Evolutionary conservation across 2,329 filamentous ascomycete genomes (phyloP), one percentile per base, ranked within the genome.

Genomic region (Coniochaeta sp.): DNA sequence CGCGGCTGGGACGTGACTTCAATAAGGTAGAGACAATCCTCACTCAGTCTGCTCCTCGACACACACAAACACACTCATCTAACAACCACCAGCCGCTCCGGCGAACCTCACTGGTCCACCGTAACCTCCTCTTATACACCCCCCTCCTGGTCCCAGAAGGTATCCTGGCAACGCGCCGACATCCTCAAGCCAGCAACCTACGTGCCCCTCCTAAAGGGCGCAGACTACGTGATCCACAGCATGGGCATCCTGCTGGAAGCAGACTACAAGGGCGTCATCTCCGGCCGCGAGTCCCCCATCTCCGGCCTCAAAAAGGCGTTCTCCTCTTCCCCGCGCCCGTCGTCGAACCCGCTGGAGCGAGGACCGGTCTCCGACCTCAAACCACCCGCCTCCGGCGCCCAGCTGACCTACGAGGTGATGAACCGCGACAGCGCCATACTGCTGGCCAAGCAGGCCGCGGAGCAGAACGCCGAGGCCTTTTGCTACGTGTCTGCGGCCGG

Each of bases 161-260:
- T 99, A 6, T 83, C 86, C 64, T 98, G 95, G 95, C 89, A 91
- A 67, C 88, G 88, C 65, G 93, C 89, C 68, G 91, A 98, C 75
- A 88, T 98, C 66, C 84, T 99, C 63, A 85, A 89, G 62, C 93
- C 95, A 0, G 78, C 83, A 0, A 89, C 89, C 19, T 99, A 97
- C 77, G 84, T 83, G 9, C 78, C 88, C 0, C 84, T 93, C 56
- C 84, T 99, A 63, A 83, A 85, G 66, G 85, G 84, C 60, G 90
- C 92, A 63, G 86, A 91, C 72, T 93, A 87, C 60, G 93, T 98
- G 28, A 89, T 99, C 55, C 95, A 99, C 80, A 91, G 84, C 69
- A 93, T 98, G 89, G 95, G 95, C 11, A 97, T 99, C 68, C 82
- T 99, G 19, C 84, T 99, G 11, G 95, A 99, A 78, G 92, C 93